Base-by-base conservation (phyloP, 352 stramenopile species). In the Aphanomyces cochlioides region DNA sequence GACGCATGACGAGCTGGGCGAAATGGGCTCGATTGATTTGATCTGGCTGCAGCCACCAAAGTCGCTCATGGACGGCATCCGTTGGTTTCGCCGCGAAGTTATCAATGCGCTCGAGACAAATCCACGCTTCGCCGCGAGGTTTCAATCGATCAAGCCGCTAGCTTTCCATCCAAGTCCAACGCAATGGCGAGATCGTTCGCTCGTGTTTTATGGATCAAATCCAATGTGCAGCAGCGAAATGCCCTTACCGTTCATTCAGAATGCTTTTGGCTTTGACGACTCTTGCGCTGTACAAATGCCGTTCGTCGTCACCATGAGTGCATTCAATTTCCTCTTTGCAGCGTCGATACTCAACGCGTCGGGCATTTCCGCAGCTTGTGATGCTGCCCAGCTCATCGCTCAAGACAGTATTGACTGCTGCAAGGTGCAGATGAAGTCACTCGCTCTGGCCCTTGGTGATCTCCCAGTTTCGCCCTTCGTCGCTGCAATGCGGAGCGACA, bases 191-290 rank as follows among this genome's bases (percentile, higher is more conserved):
- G 21, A 69, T 21, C 15, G 12, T 7, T 3, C 45, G 34, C 40
- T 69, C 1, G 34, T 39, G 13, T 69, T 69, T 47, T 45, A 43
- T 10, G 48, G 61, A 5, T 40, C 41, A 5, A 59, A 59, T 38
- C 41, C 45, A n/a, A 59, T 69, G 40, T 69, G 40, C 17, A 40
- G 7, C 13, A 69, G 15, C 8, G 61, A 40, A 2, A 21, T 12
- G 8, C 39, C 61, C n/a, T 17, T 28, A 1, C 61, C 45, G 8
- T 69, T 60, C 37, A 40, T 59, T 36, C 61, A 61, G 58, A 17
- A 45, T 6, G 8, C 39, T 1, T 69, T 69, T 47, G 41, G 61
- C 12, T 69, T 69, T 59, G 61, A 69, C 21, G 61, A 69, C n/a
- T 17, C 40, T n/a, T 69, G 61, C 48, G 28, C 5, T 7, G 40